phyloP scores from a whole-genome alignment of 768 basidiomycete genomes.

The Ramaria rubella region DNA sequence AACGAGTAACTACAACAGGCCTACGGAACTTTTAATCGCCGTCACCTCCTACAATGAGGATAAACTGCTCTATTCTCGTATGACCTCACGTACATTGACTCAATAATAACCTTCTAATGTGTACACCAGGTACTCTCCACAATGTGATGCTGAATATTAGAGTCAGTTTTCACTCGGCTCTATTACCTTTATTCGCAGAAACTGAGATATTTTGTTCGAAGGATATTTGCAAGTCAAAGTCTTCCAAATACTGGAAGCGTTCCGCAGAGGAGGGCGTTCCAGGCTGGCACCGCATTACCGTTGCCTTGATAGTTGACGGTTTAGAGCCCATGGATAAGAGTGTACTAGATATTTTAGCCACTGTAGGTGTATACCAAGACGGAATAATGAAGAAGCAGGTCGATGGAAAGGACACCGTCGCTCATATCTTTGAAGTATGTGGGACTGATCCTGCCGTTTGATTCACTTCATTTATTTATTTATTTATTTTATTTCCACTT shows the following conservation, averaged over 20 bases:
- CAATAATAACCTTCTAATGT: conserved; percentile 16
- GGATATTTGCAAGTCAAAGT: conserved; percentile 92
- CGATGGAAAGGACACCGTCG: conserved; percentile 83
- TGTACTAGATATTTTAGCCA: conserved; percentile 81
- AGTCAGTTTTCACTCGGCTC: conserved; percentile 22
- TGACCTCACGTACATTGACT: not conserved
- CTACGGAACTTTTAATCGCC: conserved; percentile 90
- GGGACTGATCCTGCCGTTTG: not conserved
- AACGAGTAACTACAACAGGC: conserved; percentile 75
- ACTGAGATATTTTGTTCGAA: not conserved
- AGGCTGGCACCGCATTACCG: conserved; percentile 87
- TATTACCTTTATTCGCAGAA: too few species aligned
- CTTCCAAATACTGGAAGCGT: conserved; percentile 85
- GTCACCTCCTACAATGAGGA: conserved; percentile 93
- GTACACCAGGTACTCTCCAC: conserved; percentile 71
- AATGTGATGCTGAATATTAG: conserved; percentile 97
- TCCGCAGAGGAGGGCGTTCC: conserved; percentile 78
- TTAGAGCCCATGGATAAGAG: conserved; percentile 95
- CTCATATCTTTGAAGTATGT: conserved; percentile 88
- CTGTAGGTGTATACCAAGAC: conserved; percentile 90
- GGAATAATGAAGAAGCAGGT: conserved; percentile 92
- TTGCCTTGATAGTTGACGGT: conserved; percentile 88
- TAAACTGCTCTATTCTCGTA: conserved; percentile 79
- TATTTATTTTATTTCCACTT: too few species aligned
- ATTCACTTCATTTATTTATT: conserved; percentile 10